Base-by-base conservation (phyloP, 2,329 filamentous ascomycete species). In the Myriosclerotinia duriaeana region DNA sequence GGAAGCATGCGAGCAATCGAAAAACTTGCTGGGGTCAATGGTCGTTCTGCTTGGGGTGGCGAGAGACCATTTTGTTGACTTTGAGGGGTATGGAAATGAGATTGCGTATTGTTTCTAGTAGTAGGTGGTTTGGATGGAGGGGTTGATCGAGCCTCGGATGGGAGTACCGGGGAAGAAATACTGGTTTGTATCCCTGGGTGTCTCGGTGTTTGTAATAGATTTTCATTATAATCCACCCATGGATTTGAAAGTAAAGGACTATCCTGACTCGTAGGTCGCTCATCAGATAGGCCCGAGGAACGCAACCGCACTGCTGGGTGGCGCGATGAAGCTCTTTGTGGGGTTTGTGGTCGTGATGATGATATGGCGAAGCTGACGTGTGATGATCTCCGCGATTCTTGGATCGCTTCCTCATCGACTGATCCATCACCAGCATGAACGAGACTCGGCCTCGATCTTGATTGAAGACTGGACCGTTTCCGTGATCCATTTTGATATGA, bases 1-100 rank as follows among this genome's bases (percentile, higher is more conserved):
- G 83, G 84, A 5, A 85, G 80, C 48, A 89, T 83, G 30, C 77
- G 72, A 3, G 80, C 80, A 22, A 85, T 79, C 0, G 82, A 83
- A 69, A 81, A 79, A 56, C 82, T 80, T 30, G 76, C 78, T 11
- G 77, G 77, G 17, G 78, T 78, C n/a, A 78, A 72, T 34, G 79
- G 76, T 46, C 72, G 70, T 12, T 78, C 79, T 46, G 75, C 77
- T 55, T 76, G 80, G 68, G 77, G 76, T 67, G 75, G 75, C 36
- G 72, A 71, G 50, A 74, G 74, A 34, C 70, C 71, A 50, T 72
- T 73, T 74, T 73, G 73, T 20, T 70, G 68, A 64, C 72, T 74
- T 50, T 71, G 72, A 66, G 73, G 70, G 15, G 73, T 75, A 52
- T 74, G 72, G 11, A 70, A 30, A 67, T 73, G 72, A 40, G 69